These are phyloP conservation scores for Blepharisma stoltei DNA, from an alignment of 73 alveolate species.

Conservation along the genomic window DNA sequence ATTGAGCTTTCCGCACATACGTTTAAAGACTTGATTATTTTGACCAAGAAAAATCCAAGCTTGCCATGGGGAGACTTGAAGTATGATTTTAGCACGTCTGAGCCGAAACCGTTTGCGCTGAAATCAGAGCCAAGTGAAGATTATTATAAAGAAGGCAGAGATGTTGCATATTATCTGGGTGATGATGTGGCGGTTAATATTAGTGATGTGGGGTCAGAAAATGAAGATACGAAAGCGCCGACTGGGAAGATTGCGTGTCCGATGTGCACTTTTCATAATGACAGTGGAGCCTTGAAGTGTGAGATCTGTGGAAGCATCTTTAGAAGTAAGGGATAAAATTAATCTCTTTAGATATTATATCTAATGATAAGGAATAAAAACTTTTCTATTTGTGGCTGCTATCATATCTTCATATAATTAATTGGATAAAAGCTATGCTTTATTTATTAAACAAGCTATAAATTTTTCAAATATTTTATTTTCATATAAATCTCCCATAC, in stretches of 20 bases:
- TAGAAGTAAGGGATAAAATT: too few relatives aligned
- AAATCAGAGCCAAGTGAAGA: too few relatives aligned
- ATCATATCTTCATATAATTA: too few relatives aligned
- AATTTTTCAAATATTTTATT: too few relatives aligned
- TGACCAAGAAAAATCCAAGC: background rate
- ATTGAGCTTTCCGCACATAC: background rate
- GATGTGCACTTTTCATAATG: background rate
- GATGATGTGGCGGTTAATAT: conserved; percentile 30
- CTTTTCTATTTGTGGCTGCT: too few relatives aligned
- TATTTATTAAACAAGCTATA: too few relatives aligned
- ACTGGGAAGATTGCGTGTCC: background rate
- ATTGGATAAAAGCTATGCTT: too few relatives aligned
- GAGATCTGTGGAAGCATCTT: background rate
- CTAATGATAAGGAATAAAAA: too few relatives aligned
- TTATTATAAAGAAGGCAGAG: too few relatives aligned
- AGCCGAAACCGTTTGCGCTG: too few relatives aligned
- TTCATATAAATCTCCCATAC: too few relatives aligned
- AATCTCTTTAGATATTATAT: too few relatives aligned
- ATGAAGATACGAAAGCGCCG: background rate
- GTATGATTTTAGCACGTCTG: background rate
- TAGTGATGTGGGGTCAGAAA: background rate
- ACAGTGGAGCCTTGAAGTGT: conserved; percentile 12
- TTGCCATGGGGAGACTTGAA: background rate
- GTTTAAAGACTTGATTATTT: background rate
- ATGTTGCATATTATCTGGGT: background rate